phyloP scores from a whole-genome alignment of 192 early-diverging fungal genomes.

The Coemansia sp. region DNA sequence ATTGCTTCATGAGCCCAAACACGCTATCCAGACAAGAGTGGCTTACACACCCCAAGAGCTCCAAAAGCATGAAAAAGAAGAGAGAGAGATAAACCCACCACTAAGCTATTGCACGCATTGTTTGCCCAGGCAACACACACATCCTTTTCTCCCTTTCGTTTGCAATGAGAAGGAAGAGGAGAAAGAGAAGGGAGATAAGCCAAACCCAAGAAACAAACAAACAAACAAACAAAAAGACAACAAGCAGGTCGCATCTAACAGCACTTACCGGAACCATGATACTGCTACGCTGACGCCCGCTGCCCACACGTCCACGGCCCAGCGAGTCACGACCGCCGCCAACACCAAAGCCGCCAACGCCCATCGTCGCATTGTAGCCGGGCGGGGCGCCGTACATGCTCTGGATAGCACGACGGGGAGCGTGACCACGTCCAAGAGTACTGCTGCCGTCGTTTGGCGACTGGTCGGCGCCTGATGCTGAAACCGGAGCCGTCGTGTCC shows the following conservation, averaged over 20 bases:
- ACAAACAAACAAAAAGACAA: neutral
- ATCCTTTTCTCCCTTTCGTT: neutral
- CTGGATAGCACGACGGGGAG: constrained; percentile 44
- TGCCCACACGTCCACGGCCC: constrained; percentile 46
- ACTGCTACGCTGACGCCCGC: constrained; percentile 56
- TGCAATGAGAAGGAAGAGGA: neutral
- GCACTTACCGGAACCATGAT: constrained; percentile 56
- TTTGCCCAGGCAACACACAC: neutral
- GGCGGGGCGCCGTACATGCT: constrained; percentile 58
- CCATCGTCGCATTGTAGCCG: constrained; percentile 53
- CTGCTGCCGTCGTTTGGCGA: constrained; percentile 9
- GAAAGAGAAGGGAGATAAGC: neutral
- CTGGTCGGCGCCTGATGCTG: constrained; percentile 7
- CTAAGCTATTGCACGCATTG: neutral
- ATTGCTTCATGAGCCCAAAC: no score
- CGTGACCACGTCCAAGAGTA: constrained; percentile 18
- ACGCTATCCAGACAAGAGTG: neutral
- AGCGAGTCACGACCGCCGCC: constrained; percentile 43
- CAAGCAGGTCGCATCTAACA: neutral
- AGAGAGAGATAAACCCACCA: neutral
- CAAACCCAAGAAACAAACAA: neutral
- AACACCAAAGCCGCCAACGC: constrained; percentile 34
- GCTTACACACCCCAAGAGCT: neutral
- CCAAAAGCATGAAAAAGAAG: neutral
- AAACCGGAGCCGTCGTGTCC: constrained; percentile 13